Evolutionary conservation across 2,329 filamentous ascomycete genomes (phyloP), one percentile per base, ranked within the genome.

Genomic region (Trichoderma sp.): DNA sequence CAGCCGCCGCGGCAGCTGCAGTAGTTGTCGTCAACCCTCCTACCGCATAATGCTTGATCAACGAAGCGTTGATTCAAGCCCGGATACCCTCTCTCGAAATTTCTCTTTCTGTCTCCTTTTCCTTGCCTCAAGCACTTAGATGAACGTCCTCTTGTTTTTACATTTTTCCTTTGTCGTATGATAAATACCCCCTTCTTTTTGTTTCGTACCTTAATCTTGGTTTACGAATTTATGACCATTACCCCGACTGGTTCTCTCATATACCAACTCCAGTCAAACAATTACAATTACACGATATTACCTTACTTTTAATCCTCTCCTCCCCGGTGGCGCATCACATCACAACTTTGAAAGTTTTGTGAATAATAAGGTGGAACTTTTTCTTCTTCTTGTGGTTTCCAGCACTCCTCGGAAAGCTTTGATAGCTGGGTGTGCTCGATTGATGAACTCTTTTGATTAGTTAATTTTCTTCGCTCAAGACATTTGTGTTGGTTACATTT

Each of bases 1-100:
- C 50, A 1, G 50, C 50, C 5, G 50, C 50, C 74, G 85, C 85
- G 6, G 82, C 84, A 7, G 33, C 60, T 11, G 38, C 59, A 16
- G 18, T 62, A 5, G 45, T 45, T 16, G 59, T 33, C 8, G 72
- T 72, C 53, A 76, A 69, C 8, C 29, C 71, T 24, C 45, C 75
- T 27, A 68, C 76, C n/a, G 71, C 59, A 65, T 77, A 38, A 75
- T 50, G 2, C 68, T 53, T 3, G 53, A 6, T 3, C 6, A 50
- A 33, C 24, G 21, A 24, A 31, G 68, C 62, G 33, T 16, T 31
- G 24, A 18, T 31, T 31, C 16, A 62, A 62, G 4, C 16, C 27
- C 5, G n/a, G 4, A 56, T 56, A 56, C 50, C 21, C 50, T 56
- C 59, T 6, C 59, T 31, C 27, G 8, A 29, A 18, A 9, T 62